Percentiles rank a stretch among this genome's conserved stretches.
Conservation (phyloP, 225 moss, liverwort and hornwort species). For the Physcomitrium patens region DNA sequence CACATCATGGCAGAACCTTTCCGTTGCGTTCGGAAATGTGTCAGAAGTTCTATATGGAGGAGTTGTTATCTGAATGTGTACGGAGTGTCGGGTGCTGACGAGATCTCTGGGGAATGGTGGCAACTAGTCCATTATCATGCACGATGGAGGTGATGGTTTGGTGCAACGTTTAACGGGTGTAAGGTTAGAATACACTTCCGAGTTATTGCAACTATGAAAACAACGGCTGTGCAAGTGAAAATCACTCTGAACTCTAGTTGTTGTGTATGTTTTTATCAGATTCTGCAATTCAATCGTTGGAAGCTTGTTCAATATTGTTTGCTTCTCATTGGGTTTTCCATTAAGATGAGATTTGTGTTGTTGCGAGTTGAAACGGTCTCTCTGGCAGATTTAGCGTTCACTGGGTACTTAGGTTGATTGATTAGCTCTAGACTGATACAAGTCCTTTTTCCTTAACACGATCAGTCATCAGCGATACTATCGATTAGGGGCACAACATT, state of each 20-base stretch:
- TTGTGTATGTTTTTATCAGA: neutral
- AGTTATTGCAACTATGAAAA: neutral
- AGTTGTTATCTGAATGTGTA: constrained; percentile 42
- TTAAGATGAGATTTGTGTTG: neutral
- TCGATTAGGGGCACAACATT: too few species aligned
- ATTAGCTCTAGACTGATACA: neutral
- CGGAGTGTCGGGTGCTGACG: constrained; percentile 35
- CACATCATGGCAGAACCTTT: constrained; percentile 42
- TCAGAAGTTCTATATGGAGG: constrained; percentile 39
- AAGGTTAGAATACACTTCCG: constrained; percentile 33
- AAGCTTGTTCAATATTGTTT: neutral
- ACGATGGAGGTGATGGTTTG: constrained; percentile 46
- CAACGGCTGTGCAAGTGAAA: neutral
- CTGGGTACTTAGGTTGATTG: constrained; percentile 9
- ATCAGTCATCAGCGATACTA: neutral
- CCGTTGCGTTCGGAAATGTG: constrained; percentile 38
- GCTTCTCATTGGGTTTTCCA: neutral
- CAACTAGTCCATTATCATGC: constrained; percentile 52
- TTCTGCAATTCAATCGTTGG: neutral
- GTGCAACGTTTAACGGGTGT: constrained; percentile 28
- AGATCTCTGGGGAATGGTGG: constrained; percentile 47
- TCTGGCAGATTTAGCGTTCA: neutral
- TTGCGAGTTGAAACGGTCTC: neutral
- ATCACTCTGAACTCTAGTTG: neutral
- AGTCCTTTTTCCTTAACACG: neutral